Percentiles rank a stretch among this genome's conserved stretches.
Evolutionary conservation across 768 basidiomycete genomes (phyloP).

Genomic region (Leucosporidium creatinivorum): DNA sequence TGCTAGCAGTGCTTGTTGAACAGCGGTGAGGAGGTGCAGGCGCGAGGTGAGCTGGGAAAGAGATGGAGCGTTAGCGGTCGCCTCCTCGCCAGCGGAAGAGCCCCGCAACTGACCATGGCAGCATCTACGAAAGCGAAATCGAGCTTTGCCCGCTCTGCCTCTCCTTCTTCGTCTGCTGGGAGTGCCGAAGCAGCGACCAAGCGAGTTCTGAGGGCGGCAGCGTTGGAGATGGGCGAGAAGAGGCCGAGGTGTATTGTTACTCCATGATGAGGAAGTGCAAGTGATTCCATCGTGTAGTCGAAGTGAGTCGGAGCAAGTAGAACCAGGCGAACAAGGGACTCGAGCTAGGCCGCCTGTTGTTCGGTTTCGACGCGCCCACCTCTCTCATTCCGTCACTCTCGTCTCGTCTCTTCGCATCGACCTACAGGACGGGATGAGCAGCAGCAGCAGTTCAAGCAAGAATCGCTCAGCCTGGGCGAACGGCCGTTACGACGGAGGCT

Average conservation of each 20-base stretch:
- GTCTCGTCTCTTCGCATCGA: no score
- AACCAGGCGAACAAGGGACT: no score
- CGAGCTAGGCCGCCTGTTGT: no score
- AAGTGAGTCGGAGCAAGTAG: neutral
- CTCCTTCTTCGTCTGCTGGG: slow-evolving; percentile 53
- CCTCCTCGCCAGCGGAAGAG: neutral
- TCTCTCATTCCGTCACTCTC: no score
- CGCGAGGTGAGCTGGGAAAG: slow-evolving; percentile 64
- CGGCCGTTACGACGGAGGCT: no score
- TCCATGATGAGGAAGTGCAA: slow-evolving; percentile 28
- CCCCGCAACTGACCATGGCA: slow-evolving; percentile 54
- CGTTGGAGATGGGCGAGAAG: slow-evolving; percentile 61
- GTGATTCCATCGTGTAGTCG: slow-evolving; percentile 40
- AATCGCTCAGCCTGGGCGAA: no score
- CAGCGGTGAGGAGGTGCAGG: slow-evolving; percentile 72
- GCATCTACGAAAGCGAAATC: slow-evolving; percentile 91
- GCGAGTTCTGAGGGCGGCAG: slow-evolving; percentile 53
- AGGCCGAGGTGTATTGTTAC: slow-evolving; percentile 55
- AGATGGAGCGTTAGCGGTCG: neutral
- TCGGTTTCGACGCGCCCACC: no score
- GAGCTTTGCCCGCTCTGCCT: slow-evolving; percentile 63
- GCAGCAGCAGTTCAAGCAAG: no score
- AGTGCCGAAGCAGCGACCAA: slow-evolving; percentile 64
- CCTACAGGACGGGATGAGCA: no score
- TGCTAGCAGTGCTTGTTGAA: slow-evolving; percentile 72